phyloP scores from a whole-genome alignment of 2,329 filamentous ascomycete genomes.

The Colletotrichum navitas region DNA sequence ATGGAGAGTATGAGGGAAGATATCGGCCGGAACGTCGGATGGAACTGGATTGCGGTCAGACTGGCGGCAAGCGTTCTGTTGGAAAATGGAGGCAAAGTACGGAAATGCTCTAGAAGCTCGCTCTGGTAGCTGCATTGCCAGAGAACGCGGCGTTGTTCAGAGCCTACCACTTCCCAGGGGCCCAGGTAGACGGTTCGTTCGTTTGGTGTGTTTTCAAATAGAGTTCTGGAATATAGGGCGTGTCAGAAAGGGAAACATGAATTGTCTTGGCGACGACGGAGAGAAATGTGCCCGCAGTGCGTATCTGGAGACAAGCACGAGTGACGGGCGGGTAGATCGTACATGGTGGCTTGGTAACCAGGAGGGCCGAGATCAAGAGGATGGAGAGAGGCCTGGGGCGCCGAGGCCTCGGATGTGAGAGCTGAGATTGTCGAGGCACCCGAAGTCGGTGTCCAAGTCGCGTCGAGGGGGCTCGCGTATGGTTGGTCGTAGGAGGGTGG shows the following conservation, averaged over 20 bases:
- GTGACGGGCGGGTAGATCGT: slow-evolving; percentile 43
- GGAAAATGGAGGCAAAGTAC: slow-evolving; percentile 50
- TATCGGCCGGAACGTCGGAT: slow-evolving; percentile 58
- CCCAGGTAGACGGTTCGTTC: slow-evolving; percentile 65
- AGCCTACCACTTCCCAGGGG: slow-evolving; percentile 65
- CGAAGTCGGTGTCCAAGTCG: slow-evolving; percentile 61
- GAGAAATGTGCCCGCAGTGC: slow-evolving; percentile 20
- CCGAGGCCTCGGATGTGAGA: slow-evolving; percentile 55
- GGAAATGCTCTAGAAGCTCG: slow-evolving; percentile 64
- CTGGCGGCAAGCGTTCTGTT: not conserved
- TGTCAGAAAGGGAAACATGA: slow-evolving; percentile 27
- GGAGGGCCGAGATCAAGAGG: slow-evolving; percentile 66
- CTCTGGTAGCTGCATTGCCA: slow-evolving; percentile 67
- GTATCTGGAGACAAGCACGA: slow-evolving; percentile 44
- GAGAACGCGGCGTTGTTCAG: slow-evolving; percentile 61
- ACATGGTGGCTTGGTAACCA: slow-evolving; percentile 68
- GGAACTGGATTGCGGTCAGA: slow-evolving; percentile 54
- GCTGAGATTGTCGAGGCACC: slow-evolving; percentile 60
- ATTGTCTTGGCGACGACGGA: slow-evolving; percentile 41
- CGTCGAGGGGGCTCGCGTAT: slow-evolving; percentile 59
- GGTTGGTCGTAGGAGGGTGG: slow-evolving; percentile 57
- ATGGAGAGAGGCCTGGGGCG: slow-evolving; percentile 55
- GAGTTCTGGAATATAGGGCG: slow-evolving; percentile 53
- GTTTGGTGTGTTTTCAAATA: slow-evolving; percentile 63
- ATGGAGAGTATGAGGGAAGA: slow-evolving; percentile 64